Evolutionary conservation across 306 rosid species (phyloP).

Genomic region (Medicago lupulina): DNA sequence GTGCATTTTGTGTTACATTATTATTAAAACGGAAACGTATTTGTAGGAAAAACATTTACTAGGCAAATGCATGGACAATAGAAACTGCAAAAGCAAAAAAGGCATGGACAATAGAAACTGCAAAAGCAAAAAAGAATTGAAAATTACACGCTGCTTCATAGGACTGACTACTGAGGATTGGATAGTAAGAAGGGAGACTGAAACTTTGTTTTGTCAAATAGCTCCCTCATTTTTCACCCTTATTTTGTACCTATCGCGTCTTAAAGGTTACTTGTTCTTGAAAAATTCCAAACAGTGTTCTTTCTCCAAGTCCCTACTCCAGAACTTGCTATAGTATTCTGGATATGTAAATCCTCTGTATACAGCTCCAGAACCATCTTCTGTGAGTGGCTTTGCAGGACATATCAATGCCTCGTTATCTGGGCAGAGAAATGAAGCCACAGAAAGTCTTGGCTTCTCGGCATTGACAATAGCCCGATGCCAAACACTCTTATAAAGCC

Average conservation of each 20-base stretch:
- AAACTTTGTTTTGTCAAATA: conserved; percentile 19
- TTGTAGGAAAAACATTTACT: too few species aligned
- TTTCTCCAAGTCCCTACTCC: conserved; percentile 79
- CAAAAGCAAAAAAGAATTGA: not conserved
- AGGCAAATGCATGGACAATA: not conserved
- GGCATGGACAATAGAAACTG: not conserved
- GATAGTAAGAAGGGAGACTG: conserved; percentile 21
- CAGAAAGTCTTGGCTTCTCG: conserved; percentile 79
- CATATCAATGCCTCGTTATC: conserved; percentile 62
- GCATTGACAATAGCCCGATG: conserved; percentile 81
- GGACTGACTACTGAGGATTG: not conserved
- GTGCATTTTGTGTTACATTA: too few species aligned
- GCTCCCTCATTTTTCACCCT: not conserved
- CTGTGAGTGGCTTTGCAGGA: conserved; percentile 65
- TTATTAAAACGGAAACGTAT: too few species aligned
- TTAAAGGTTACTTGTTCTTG: conserved; percentile 49
- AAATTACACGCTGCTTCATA: not conserved
- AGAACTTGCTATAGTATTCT: conserved; percentile 78
- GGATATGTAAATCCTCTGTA: conserved; percentile 73
- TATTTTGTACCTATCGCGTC: not conserved
- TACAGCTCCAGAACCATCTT: conserved; percentile 51
- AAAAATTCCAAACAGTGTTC: conserved; percentile 82
- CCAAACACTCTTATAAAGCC: conserved; percentile 90
- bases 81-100: not conserved
- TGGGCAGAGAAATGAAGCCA: conserved; percentile 90